Percentiles rank a stretch among this genome's conserved stretches.
phyloP scores from a whole-genome alignment of 2,329 filamentous ascomycete species.

The Falciphora oryzae region DNA sequence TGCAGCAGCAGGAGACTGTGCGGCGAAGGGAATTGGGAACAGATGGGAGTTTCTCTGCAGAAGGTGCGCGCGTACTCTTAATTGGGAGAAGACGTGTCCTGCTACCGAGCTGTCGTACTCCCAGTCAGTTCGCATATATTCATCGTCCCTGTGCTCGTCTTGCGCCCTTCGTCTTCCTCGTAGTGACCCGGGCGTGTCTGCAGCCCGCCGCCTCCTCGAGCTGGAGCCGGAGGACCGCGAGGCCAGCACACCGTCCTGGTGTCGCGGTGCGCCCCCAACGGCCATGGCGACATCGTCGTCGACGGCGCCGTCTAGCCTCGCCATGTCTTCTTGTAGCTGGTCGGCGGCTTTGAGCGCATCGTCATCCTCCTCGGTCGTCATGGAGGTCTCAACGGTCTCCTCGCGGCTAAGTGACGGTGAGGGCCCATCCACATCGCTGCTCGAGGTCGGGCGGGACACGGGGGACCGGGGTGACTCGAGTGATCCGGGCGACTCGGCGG shows the following conservation, averaged over 20 bases:
- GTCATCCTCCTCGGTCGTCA: constrained; percentile 4
- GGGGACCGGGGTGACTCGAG: constrained; percentile 2
- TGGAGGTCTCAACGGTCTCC: neutral
- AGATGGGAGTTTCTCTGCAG: constrained; percentile 17
- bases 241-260: constrained; percentile 1
- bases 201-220: neutral
- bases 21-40: neutral
- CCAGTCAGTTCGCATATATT: constrained; percentile 2
- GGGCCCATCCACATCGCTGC: constrained; percentile 7
- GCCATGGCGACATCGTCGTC: neutral
- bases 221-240: neutral
- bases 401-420: neutral
- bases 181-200: neutral
- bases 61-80: constrained; percentile 1
- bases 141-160: neutral
- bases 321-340: neutral
- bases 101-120: constrained; percentile 2
- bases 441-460: constrained; percentile 4
- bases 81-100: constrained; percentile 2
- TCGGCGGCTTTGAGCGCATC: neutral
- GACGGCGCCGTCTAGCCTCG: constrained; percentile 4
- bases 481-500: neutral
- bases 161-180: neutral
- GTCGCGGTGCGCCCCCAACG: neutral
- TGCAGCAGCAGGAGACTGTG: neutral